These are phyloP conservation scores for Thelonectria rubi DNA, from an alignment of 2,329 filamentous ascomycete genomes.

Conservation along the genomic window DNA sequence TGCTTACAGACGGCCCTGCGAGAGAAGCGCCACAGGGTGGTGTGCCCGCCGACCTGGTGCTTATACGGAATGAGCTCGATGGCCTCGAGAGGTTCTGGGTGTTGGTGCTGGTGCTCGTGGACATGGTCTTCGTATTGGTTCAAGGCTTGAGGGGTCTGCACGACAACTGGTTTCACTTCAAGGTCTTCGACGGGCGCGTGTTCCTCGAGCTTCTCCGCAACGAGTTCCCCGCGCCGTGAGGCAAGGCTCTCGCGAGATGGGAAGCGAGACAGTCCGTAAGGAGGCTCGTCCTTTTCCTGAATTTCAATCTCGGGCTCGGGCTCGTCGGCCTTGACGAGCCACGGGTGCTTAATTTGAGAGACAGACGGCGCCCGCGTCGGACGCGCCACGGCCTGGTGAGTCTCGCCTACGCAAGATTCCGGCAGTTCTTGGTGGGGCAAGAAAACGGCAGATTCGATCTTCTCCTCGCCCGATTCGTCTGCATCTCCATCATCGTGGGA, in stretches of 20 bases:
- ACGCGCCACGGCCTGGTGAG: slow-evolving; percentile 53
- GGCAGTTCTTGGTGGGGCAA: slow-evolving; percentile 74
- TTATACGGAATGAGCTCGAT: slow-evolving; percentile 97
- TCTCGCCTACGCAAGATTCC: slow-evolving; percentile 44
- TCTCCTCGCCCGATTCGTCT: slow-evolving; percentile 78
- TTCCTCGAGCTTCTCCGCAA: slow-evolving; percentile 50
- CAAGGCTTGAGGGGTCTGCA: slow-evolving; percentile 49
- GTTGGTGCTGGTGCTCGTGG: slow-evolving; percentile 60
- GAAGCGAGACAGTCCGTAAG: slow-evolving; percentile 38
- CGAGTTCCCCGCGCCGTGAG: slow-evolving; percentile 44
- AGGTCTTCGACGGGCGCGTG: slow-evolving; percentile 52
- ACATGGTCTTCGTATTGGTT: slow-evolving; percentile 58
- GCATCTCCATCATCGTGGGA: slow-evolving; percentile 50
- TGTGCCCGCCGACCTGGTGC: slow-evolving; percentile 97
- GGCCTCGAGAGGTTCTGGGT: slow-evolving; percentile 77
- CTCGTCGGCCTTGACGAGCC: slow-evolving; percentile 68
- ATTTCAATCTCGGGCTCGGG: slow-evolving; percentile 48
- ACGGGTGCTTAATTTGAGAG: slow-evolving; percentile 56
- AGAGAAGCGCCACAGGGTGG: slow-evolving; percentile 95
- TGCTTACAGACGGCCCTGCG: slow-evolving; percentile 96
- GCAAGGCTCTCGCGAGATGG: slow-evolving; percentile 44
- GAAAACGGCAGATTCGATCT: slow-evolving; percentile 87
- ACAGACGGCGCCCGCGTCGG: slow-evolving; percentile 57
- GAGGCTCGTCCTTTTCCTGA: slow-evolving; percentile 35
- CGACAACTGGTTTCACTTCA: slow-evolving; percentile 47